Evolutionary conservation across 208 protist genomes (phyloP).

Genomic region (Leishmania amazonensis): DNA sequence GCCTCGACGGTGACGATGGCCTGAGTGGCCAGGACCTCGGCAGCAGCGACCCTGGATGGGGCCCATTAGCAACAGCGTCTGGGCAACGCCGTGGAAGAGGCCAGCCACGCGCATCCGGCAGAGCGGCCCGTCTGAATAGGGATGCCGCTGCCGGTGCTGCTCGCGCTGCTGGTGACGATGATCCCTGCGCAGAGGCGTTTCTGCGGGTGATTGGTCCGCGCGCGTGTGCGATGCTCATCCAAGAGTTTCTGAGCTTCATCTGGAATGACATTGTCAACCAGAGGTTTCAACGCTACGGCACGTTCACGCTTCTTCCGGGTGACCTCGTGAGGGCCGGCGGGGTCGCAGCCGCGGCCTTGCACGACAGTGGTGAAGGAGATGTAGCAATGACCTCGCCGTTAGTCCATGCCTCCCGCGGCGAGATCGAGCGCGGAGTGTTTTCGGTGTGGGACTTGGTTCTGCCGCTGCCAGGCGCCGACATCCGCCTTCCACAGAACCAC

Average conservation of each 20-base stretch:
- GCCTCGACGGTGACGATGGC: not conserved
- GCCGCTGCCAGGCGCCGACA: conserved; percentile 72
- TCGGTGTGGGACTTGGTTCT: conserved; percentile 74
- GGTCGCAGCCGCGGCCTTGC: not conserved
- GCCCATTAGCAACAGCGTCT: not conserved
- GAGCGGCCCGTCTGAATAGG: not conserved
- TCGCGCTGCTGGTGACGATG: conserved; percentile 13
- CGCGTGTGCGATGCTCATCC: conserved; percentile 72
- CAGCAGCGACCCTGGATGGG: not conserved
- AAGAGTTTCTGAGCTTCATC: conserved; percentile 87
- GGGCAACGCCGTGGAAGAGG: not conserved
- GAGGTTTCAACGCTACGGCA: conserved; percentile 84
- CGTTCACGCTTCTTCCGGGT: conserved; percentile 79
- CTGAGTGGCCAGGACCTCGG: not conserved
- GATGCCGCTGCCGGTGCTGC: not conserved
- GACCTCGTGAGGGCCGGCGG: conserved; percentile 69
- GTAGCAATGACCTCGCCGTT: not conserved
- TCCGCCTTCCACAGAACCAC: conserved; percentile 85
- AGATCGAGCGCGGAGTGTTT: conserved; percentile 66
- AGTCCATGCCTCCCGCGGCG: conserved; percentile 35
- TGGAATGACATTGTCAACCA: conserved; percentile 92
- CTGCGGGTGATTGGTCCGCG: conserved; percentile 72
- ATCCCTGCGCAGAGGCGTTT: conserved; percentile 86
- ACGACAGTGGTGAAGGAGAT: not conserved
- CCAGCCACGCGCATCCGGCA: not conserved